These are phyloP conservation scores for Pseudogymnoascus destructans DNA, from an alignment of 2,329 filamentous ascomycete species.

Conservation along the genomic window DNA sequence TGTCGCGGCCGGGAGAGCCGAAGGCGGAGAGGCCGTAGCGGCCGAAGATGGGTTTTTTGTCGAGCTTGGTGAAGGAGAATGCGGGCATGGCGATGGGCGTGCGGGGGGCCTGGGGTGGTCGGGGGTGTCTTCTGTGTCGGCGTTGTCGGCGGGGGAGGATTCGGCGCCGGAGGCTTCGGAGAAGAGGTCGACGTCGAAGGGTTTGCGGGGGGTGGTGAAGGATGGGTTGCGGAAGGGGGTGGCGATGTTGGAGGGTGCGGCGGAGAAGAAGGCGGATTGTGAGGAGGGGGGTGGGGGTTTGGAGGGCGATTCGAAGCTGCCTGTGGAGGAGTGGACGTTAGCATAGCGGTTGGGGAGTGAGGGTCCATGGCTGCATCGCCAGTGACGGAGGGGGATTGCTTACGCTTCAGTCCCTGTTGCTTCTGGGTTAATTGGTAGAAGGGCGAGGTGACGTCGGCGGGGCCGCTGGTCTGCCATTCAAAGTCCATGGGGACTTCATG, in stretches of 20 bases:
- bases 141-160: conserved; percentile 43
- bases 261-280: conserved; percentile 31
- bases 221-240: conserved; percentile 49
- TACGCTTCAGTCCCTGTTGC: conserved; percentile 19
- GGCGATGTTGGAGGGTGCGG: conserved; percentile 32
- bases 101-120: conserved; percentile 41
- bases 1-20: conserved; percentile 46
- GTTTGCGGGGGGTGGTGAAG: conserved; percentile 49
- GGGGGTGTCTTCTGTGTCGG: conserved; percentile 37
- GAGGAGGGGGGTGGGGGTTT: conserved; percentile 27
- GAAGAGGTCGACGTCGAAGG: conserved; percentile 38
- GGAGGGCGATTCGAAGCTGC: conserved; percentile 27
- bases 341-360: conserved; percentile 5
- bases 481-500: conserved; percentile 53
- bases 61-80: conserved; percentile 35
- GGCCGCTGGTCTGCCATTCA: conserved; percentile 45
- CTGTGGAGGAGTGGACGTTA: conserved; percentile 14
- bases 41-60: conserved; percentile 31
- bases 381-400: conserved; percentile 7
- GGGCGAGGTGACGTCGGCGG: conserved; percentile 47
- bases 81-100: conserved; percentile 30
- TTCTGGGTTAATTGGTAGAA: conserved; percentile 39
- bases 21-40: conserved; percentile 31
- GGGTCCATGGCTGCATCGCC: not conserved
- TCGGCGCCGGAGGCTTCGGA: conserved; percentile 46